Percentiles rank a stretch among this genome's conserved stretches.
Conservation (phyloP, 768 basidiomycete species). For the Rhizopogon rudus region DNA sequence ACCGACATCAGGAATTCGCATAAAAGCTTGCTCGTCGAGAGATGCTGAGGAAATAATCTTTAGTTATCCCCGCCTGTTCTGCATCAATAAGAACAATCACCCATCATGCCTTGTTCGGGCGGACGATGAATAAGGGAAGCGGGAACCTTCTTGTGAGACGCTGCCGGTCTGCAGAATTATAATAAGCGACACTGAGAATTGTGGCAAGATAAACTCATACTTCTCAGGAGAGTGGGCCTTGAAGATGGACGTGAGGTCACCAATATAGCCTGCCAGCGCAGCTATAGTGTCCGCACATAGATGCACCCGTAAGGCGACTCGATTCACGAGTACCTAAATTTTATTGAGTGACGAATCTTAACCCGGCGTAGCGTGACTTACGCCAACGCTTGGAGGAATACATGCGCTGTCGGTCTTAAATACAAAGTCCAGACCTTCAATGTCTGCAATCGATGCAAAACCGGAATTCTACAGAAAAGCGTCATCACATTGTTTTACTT, state of each 20-base stretch:
- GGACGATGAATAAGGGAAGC: background rate
- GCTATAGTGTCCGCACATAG: constrained; percentile 75
- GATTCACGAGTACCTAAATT: constrained; percentile 51
- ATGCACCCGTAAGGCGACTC: constrained; percentile 51
- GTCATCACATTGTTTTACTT: constrained; percentile 5
- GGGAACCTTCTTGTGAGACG: constrained; percentile 2
- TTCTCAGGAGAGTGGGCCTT: constrained; percentile 23
- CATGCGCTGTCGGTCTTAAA: constrained; percentile 27
- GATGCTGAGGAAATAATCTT: constrained; percentile 41
- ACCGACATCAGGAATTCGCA: constrained; percentile 66
- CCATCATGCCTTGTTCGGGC: constrained; percentile 20
- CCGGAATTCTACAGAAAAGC: constrained; percentile 42
- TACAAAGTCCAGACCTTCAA: constrained; percentile 43
- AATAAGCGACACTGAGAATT: background rate
- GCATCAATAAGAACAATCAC: constrained; percentile 8
- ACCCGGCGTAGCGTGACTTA: constrained; percentile 22
- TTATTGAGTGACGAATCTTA: background rate
- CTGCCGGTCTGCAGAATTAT: background rate
- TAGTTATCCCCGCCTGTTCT: background rate
- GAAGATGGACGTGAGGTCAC: constrained; percentile 45
- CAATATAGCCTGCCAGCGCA: constrained; percentile 51
- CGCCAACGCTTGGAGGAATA: constrained; percentile 32
- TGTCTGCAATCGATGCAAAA: constrained; percentile 64
- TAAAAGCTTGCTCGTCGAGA: constrained; percentile 82
- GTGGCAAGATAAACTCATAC: constrained; percentile 12